Percentiles rank a stretch among this genome's conserved stretches.
These are phyloP conservation scores for Euptelea pleiosperma DNA, from an alignment of 164 flowering plant genomes.

Conservation along the genomic window DNA sequence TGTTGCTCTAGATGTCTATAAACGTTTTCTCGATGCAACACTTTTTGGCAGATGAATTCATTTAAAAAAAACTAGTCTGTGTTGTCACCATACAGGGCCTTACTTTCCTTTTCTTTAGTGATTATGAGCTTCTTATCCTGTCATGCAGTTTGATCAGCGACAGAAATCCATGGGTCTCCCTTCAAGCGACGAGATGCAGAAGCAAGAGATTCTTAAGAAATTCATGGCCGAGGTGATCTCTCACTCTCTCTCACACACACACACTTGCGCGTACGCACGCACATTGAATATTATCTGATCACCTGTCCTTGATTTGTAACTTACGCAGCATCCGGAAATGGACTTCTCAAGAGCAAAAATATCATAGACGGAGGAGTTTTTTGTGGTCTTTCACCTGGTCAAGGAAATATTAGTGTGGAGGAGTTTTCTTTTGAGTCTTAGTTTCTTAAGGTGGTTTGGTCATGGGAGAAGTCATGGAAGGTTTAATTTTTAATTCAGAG, in stretches of 20 bases:
- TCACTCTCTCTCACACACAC: background rate
- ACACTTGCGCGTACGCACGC: no score
- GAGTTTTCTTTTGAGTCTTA: no score
- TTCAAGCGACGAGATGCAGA: slow-evolving; percentile 84
- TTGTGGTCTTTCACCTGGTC: no score
- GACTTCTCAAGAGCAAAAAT: slow-evolving; percentile 76
- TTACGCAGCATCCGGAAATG: slow-evolving; percentile 89
- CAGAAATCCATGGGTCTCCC: slow-evolving; percentile 95
- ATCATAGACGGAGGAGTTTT: background rate
- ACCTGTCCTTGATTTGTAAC: background rate
- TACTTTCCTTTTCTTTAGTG: background rate
- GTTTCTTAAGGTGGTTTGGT: no score
- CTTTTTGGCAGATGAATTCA: no score
- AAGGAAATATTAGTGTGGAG: no score
- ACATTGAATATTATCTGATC: background rate
- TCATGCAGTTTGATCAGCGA: slow-evolving; percentile 81
- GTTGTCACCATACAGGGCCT: no score
- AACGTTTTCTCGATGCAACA: no score
- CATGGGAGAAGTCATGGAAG: no score
- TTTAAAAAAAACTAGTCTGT: no score
- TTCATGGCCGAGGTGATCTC: slow-evolving; percentile 80
- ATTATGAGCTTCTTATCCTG: background rate
- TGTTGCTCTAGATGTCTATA: no score
- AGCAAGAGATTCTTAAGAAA: slow-evolving; percentile 79
- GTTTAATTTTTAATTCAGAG: no score